Conservation (phyloP, 78 protist genomes). For the Dictyostelium firmibasis region DNA sequence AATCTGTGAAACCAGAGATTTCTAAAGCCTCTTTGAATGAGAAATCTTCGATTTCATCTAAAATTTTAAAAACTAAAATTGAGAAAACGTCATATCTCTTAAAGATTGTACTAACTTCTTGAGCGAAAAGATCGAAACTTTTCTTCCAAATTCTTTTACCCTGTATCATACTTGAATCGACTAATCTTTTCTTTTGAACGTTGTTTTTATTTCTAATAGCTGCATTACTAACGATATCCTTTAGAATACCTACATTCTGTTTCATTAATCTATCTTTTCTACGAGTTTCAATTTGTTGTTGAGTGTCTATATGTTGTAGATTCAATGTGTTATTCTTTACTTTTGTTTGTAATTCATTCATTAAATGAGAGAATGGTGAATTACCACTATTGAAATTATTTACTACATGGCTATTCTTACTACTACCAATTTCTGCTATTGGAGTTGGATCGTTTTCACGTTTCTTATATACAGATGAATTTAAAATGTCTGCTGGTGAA, state of each 20-base stretch:
- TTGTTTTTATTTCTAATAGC: neutral
- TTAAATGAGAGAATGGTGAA: slow-evolving; percentile 2
- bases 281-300: slow-evolving; percentile 31
- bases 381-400: neutral
- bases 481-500: neutral
- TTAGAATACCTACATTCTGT: slow-evolving; percentile 22
- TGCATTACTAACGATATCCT: slow-evolving; percentile 61
- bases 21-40: slow-evolving; percentile 66
- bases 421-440: neutral
- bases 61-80: slow-evolving; percentile 2
- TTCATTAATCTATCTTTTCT: slow-evolving; percentile 46
- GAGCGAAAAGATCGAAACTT: slow-evolving; percentile 37
- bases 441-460: slow-evolving; percentile 20
- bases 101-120: slow-evolving; percentile 1
- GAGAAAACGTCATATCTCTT: slow-evolving; percentile 13
- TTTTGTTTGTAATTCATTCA: slow-evolving; percentile 38
- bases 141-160: slow-evolving; percentile 74
- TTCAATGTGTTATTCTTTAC: slow-evolving; percentile 22
- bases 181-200: neutral
- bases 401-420: neutral
- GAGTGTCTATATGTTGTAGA: slow-evolving; percentile 41
- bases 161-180: slow-evolving; percentile 11
- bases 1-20: neutral
- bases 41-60: slow-evolving; percentile 56
- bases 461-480: neutral